Evolutionary conservation across 306 rosid species (phyloP).

Genomic region (Begonia loranthoides): DNA sequence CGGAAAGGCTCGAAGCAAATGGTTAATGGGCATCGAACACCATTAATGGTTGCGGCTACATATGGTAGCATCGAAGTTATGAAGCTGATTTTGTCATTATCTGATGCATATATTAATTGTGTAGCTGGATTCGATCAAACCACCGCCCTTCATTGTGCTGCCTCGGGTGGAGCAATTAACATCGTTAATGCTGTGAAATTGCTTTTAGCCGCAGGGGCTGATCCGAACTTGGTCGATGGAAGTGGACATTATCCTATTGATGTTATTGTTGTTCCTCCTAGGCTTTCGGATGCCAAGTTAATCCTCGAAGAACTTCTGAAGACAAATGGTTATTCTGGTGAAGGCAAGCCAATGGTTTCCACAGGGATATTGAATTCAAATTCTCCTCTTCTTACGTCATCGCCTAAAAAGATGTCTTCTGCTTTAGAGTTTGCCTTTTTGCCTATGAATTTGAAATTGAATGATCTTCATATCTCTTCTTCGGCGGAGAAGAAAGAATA

Average conservation of each 20-base stretch:
- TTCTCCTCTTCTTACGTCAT: conserved; percentile 52
- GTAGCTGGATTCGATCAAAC: conserved; percentile 59
- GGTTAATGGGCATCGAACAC: conserved; percentile 70
- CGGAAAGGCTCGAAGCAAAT: conserved; percentile 72
- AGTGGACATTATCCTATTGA: conserved; percentile 60
- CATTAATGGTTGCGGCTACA: conserved; percentile 90
- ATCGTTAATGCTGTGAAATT: conserved; percentile 54
- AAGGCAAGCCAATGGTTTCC: conserved; percentile 32
- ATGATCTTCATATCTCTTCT: conserved; percentile 28
- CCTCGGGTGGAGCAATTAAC: conserved; percentile 77
- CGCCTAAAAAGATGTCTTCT: conserved; percentile 51
- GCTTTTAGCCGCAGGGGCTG: conserved; percentile 77
- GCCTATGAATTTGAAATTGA: conserved; percentile 38
- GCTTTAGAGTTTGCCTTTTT: conserved; percentile 33
- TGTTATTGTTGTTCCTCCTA: conserved; percentile 51
- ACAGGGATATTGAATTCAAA: conserved; percentile 23
- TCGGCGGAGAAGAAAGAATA: conserved; percentile 81
- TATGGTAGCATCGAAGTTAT: conserved; percentile 74
- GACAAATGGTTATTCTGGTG: conserved; percentile 32
- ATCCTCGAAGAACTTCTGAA: conserved; percentile 58
- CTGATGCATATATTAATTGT: conserved; percentile 43
- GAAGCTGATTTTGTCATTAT: conserved; percentile 50
- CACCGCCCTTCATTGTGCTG: conserved; percentile 97
- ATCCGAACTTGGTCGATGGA: conserved; percentile 56
- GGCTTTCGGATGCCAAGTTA: conserved; percentile 31